Evolutionary conservation across 768 basidiomycete genomes (phyloP), one percentile per base, ranked within the genome.

Genomic region (Holtermanniella nyarrowii): DNA sequence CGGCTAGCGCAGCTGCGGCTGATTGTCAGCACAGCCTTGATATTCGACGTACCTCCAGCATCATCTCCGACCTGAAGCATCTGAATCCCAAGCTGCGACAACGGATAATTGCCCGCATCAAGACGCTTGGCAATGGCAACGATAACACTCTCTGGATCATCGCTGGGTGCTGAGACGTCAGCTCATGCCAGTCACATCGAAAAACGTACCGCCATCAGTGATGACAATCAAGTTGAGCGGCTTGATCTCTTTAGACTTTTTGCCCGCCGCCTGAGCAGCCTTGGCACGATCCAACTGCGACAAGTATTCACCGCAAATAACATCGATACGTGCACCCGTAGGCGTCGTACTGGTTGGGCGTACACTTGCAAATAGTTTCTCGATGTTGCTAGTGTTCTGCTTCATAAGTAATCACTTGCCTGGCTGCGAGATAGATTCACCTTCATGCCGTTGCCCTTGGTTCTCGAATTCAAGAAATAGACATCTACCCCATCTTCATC

Each of bases 61-160:
- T 71, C 63, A 39, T 73, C 58, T 65, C 82, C 84, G 14, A 83
- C 73, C 77, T 84, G 85, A 1, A 86, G 77, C 46, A 86, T 83
- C 56, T 84, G 82, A 24, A 84, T 77, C 0, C 83, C 81, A 5
- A 82, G 77, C 73, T 83, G 82, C 7, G 74, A 69, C 10, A 79
- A 68, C 0, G 81, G 80, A 57, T 74, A 77, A 43, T 77, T 67
- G 1, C 75, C 74, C 3, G 67, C 70, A 53, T 83, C 82, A 2
- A 85, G 74, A 46, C 75, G 65, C 23, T 69, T 69, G 2, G 76
- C 76, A 14, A 69, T 62, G 4, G 68, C 63, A 14, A 76, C 68
- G 11, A 77, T 68, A 1, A 69, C 68, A 5, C 66, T 57, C 68
- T 72, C 50, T 54, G 74, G 71, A 50, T 56, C 64, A 66, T 68